Base-by-base conservation (phyloP, 73 alveolate species). In the Tetrahymena malaccensis region DNA sequence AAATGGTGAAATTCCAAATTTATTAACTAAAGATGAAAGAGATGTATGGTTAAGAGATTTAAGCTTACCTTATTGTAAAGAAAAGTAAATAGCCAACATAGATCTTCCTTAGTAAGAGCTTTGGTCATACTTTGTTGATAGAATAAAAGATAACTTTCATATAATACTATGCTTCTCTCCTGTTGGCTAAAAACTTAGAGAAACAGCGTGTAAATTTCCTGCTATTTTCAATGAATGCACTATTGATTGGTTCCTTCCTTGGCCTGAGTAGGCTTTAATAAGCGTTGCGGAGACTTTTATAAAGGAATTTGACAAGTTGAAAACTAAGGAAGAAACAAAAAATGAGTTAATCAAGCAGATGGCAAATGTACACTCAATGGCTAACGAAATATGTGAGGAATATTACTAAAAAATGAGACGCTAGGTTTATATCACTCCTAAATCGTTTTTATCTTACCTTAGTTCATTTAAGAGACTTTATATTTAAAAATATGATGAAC, bases 181-280 rank as follows among this genome's bases (percentile, higher is more conserved):
- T 3, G 99, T 98, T 44, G 99, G 99, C 12, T 96, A 99, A 57
- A 98, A 99, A 84, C 99, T 99, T 99, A 98, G 99, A 96, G 99
- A 99, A 95, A 98, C 99, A 93, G 99, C 99, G 35, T 97, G 99
- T 85, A 99, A 99, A 96, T 99, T 99, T 99, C 99, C 99, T 35
- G 99, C 99, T 25, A 96, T 99, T 94, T 99, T 99, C 99, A 97
- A 98, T 31, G 98, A 99, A 35, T 99, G 99, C 97, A 99, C 99
- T 95, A 99, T 99, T 97, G 99, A 99, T 95, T 99, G 99, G 99
- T 99, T 99, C 99, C 97, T 99, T 97, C 99, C 99, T 27, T 99
- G 99, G 99, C 99, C 99, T 93, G 99, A 99, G 97, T 99, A 99
- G 70, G 99, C 99, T 85, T 98, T 98, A 94, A 99, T 99, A 95